Evolutionary conservation across 352 stramenopile genomes (phyloP).

Genomic region (Blastocystis sp.): DNA sequence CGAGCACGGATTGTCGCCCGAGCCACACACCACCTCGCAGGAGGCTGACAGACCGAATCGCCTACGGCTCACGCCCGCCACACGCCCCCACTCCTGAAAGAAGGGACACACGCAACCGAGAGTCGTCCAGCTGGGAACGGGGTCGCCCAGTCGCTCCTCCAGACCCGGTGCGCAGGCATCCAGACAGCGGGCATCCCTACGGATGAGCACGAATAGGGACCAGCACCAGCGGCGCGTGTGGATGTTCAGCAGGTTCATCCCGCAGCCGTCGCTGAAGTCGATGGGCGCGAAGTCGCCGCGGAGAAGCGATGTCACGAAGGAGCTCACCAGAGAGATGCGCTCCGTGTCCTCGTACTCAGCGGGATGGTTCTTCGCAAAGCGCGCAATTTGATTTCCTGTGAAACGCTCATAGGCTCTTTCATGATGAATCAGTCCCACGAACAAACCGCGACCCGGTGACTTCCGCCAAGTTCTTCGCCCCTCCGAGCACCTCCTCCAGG

Average conservation of each 20-base stretch:
- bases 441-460: slow-evolving; percentile 70
- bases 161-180: slow-evolving; percentile 58
- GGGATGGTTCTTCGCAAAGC: slow-evolving; percentile 56
- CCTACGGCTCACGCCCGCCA: neutral
- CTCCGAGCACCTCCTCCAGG: slow-evolving; percentile 64
- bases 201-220: neutral
- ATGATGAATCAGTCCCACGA: neutral
- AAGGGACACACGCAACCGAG: slow-evolving; percentile 64
- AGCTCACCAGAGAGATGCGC: slow-evolving; percentile 70
- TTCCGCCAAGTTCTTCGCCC: slow-evolving; percentile 49
- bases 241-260: slow-evolving; percentile 72
- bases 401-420: slow-evolving; percentile 71
- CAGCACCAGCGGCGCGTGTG: slow-evolving; percentile 12
- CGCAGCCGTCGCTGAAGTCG: slow-evolving; percentile 70
- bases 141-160: slow-evolving; percentile 49
- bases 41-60: slow-evolving; percentile 39
- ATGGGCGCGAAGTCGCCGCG: slow-evolving; percentile 51
- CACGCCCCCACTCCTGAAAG: neutral
- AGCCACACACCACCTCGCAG: slow-evolving; percentile 68
- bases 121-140: slow-evolving; percentile 20
- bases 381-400: slow-evolving; percentile 72
- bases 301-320: slow-evolving; percentile 68
- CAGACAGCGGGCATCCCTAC: slow-evolving; percentile 37
- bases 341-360: slow-evolving; percentile 44
- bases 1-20: slow-evolving; percentile 72